Evolutionary conservation across 176 grass and related monocot genomes (phyloP).

Genomic region (Oryza rufipogon): DNA sequence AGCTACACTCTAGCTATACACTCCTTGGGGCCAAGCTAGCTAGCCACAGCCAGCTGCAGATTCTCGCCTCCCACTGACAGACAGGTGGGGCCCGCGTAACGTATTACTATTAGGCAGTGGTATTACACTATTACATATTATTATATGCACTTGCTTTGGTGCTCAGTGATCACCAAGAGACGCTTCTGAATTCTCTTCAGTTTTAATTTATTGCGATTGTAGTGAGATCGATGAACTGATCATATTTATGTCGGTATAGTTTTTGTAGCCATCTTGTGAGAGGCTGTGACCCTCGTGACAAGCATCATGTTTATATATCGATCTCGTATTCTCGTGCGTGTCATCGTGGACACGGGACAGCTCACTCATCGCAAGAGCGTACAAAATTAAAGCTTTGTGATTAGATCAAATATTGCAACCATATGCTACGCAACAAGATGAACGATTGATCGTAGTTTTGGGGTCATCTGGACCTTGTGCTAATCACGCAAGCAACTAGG

Average conservation of each 20-base stretch:
- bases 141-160: not conserved
- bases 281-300: constrained; percentile 13
- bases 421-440: constrained; percentile 18
- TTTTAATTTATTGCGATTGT: not conserved
- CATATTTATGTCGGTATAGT: not conserved
- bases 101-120: not conserved
- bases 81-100: not conserved
- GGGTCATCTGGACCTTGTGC: not conserved
- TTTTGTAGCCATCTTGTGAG: not conserved
- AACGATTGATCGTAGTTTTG: not conserved
- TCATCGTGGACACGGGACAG: not conserved
- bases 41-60: not conserved
- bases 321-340: not conserved
- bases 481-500: not conserved
- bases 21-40: not conserved
- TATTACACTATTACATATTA: not conserved
- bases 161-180: not conserved
- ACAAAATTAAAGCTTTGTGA: not conserved
- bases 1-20: too few relatives aligned
- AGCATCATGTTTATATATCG: not conserved
- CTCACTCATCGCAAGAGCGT: not conserved
- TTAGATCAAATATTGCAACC: not conserved
- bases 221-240: not conserved
- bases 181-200: not conserved
- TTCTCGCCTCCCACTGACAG: not conserved